phyloP scores from a whole-genome alignment of 2,329 filamentous ascomycete genomes.

The Beauveria pseudobassiana region DNA sequence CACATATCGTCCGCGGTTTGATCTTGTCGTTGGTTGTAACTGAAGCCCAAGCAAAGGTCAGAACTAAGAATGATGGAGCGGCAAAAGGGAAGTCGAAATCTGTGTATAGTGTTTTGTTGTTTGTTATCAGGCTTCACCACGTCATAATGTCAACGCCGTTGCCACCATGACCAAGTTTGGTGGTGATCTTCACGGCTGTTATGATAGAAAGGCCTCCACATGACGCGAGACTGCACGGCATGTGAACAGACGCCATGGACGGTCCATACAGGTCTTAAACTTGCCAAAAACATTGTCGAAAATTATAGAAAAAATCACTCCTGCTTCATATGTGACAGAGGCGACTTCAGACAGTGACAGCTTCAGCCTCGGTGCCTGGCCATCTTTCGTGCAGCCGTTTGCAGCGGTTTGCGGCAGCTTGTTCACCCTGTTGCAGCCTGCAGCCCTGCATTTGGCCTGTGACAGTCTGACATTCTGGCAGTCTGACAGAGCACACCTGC shows the following conservation, averaged over 20 bases:
- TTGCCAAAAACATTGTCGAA: background rate
- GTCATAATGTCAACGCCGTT: no score
- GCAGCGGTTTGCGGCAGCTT: background rate
- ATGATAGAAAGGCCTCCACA: background rate
- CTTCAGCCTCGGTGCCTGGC: background rate
- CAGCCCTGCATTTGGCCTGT: constrained; percentile 3
- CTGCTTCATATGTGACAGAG: background rate
- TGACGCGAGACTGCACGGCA: background rate
- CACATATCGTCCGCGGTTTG: no score
- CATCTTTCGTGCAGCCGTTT: background rate
- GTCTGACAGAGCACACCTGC: background rate
- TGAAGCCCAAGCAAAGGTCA: no score
- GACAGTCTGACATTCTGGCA: background rate
- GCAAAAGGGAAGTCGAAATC: no score
- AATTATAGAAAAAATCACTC: background rate
- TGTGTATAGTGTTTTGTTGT: no score
- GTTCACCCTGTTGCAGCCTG: background rate
- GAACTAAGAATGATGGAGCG: no score
- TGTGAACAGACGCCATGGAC: background rate
- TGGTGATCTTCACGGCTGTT: no score
- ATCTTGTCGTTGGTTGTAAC: no score
- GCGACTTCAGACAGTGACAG: background rate
- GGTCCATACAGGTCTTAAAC: background rate
- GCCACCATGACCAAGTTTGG: no score
- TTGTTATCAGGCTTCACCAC: no score